phyloP scores from a whole-genome alignment of 176 grass and related monocot species.

The Rhipidocladum racemiflorum region DNA sequence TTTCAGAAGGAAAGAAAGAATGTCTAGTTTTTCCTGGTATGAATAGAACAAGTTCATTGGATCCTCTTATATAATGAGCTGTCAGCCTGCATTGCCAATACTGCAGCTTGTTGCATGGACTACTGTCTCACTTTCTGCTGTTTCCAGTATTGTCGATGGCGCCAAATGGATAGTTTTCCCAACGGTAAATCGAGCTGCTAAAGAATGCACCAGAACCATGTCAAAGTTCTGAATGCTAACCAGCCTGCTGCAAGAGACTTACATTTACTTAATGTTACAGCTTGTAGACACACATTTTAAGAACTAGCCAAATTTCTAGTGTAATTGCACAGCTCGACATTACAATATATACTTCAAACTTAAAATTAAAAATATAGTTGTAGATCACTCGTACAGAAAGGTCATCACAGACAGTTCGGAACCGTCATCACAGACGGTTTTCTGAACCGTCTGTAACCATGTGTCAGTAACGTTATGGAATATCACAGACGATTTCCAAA shows the following conservation, averaged over 20 bases:
- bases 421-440: too few relatives aligned
- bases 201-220: neutral
- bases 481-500: too few relatives aligned
- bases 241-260: neutral
- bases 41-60: conserved; percentile 24
- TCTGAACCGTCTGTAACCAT: too few relatives aligned
- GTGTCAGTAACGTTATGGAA: too few relatives aligned
- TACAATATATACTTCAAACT: too few relatives aligned
- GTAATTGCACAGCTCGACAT: too few relatives aligned
- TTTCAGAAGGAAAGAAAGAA: neutral
- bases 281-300: neutral
- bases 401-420: too few relatives aligned
- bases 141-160: neutral
- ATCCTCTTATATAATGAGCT: conserved; percentile 27
- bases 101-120: neutral
- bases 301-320: too few relatives aligned
- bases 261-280: neutral
- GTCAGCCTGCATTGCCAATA: neutral
- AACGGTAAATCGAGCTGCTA: neutral
- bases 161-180: too few relatives aligned
- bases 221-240: neutral
- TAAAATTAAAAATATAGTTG: too few relatives aligned
- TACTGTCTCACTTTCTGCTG: conserved; percentile 1
- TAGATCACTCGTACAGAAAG: too few relatives aligned
- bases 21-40: neutral